phyloP scores from a whole-genome alignment of 2,329 filamentous ascomycete species.

The Ophiostoma novo-ulmi region DNA sequence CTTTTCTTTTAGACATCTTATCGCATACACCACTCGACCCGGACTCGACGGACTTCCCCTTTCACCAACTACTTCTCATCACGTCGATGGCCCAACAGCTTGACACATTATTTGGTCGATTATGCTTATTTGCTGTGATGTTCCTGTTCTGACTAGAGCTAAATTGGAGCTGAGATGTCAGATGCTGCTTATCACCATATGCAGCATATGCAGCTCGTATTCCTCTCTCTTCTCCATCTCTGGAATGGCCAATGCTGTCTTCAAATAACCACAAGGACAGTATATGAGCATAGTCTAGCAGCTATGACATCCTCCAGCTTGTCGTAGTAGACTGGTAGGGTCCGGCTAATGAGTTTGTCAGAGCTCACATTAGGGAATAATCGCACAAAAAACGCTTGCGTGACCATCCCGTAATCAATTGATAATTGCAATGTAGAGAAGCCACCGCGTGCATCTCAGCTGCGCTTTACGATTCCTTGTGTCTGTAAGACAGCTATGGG shows the following conservation, averaged over 20 bases:
- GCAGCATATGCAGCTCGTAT: background rate
- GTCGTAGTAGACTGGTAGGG: background rate
- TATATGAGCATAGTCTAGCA: background rate
- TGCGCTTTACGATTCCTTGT: background rate
- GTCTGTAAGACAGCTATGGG: background rate
- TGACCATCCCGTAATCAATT: too few species aligned
- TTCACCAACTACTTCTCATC: background rate
- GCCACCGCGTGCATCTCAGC: background rate
- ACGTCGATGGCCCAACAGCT: background rate
- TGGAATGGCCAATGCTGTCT: background rate
- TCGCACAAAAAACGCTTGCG: too few species aligned
- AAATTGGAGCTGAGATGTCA: constrained; percentile 3
- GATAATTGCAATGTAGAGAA: background rate
- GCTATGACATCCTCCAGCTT: background rate
- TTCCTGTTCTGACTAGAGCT: background rate
- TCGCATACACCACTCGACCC: background rate
- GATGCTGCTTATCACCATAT: background rate
- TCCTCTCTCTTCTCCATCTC: background rate
- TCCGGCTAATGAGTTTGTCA: background rate
- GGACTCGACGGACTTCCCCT: constrained; percentile 5
- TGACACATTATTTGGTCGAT: background rate
- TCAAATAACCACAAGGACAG: background rate
- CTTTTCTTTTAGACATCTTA: background rate
- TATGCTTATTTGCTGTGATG: background rate
- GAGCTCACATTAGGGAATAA: background rate